A percentile compares a stretch with the other conserved stretches of the same genome.
Conservation (phyloP, 768 basidiomycete species). For the Hericium rajendrae region DNA sequence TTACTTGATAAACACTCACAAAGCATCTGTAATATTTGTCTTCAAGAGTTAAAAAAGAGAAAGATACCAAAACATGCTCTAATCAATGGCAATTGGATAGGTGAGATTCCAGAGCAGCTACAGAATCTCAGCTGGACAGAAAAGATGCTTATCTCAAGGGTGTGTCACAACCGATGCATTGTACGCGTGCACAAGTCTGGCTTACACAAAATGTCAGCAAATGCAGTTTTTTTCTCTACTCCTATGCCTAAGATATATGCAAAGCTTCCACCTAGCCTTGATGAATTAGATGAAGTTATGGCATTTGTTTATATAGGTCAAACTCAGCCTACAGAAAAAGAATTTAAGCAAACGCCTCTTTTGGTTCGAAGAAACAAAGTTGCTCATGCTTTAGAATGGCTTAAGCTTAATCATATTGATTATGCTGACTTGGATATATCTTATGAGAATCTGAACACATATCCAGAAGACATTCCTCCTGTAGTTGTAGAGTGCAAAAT, state of each 20-base stretch:
- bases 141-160: slow-evolving; percentile 20
- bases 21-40: background rate
- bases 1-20: background rate
- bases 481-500: background rate
- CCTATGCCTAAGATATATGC: slow-evolving; percentile 8
- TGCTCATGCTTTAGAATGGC: slow-evolving; percentile 10
- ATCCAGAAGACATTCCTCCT: slow-evolving; percentile 4
- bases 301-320: slow-evolving; percentile 25
- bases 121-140: slow-evolving; percentile 22
- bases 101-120: slow-evolving; percentile 22
- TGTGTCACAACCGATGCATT: slow-evolving; percentile 23
- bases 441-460: slow-evolving; percentile 1
- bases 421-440: slow-evolving; percentile 11
- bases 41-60: background rate
- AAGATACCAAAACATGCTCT: slow-evolving; percentile 19
- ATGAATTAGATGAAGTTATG: slow-evolving; percentile 13
- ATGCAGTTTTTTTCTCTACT: slow-evolving; percentile 11
- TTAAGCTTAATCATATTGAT: slow-evolving; percentile 13
- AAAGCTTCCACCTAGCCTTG: slow-evolving; percentile 6
- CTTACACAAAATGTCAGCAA: slow-evolving; percentile 9
- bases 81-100: slow-evolving; percentile 29
- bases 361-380: slow-evolving; percentile 17
- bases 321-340: slow-evolving; percentile 17
- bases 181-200: slow-evolving; percentile 23
- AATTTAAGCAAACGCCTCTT: slow-evolving; percentile 17